phyloP scores from a whole-genome alignment of 2,329 filamentous ascomycete species.

The Ophiobolus disseminans region DNA sequence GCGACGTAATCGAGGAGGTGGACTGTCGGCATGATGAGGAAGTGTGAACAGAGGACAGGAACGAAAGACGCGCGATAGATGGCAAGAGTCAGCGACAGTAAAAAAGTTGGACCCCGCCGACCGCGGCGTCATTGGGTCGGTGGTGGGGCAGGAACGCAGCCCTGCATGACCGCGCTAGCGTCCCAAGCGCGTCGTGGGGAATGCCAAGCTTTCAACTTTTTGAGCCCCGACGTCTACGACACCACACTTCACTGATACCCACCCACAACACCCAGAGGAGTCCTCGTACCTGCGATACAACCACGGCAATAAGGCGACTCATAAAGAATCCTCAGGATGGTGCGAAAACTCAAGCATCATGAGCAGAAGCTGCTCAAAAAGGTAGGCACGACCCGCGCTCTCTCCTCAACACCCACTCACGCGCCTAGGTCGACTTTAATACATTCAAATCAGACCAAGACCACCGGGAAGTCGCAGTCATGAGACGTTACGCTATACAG shows the following conservation, averaged over 20 bases:
- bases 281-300: too few species aligned
- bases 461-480: slow-evolving; percentile 82
- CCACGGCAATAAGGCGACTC: not conserved
- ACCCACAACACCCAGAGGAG: not conserved
- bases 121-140: not conserved
- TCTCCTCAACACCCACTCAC: not conserved
- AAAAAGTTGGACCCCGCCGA: slow-evolving; percentile 11
- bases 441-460: slow-evolving; percentile 88
- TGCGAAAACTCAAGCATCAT: slow-evolving; percentile 90
- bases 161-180: slow-evolving; percentile 9
- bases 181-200: slow-evolving; percentile 23
- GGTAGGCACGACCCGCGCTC: slow-evolving; percentile 7
- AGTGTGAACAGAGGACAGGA: not conserved
- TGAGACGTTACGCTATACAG: slow-evolving; percentile 88
- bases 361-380: slow-evolving; percentile 93
- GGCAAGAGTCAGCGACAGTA: slow-evolving; percentile 5
- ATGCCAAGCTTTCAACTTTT: slow-evolving; percentile 25
- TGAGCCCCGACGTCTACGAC: not conserved
- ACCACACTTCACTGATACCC: not conserved
- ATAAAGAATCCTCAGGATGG: slow-evolving; percentile 64
- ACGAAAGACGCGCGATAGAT: not conserved
- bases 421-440: slow-evolving; percentile 77
- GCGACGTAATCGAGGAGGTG: slow-evolving; percentile 90
- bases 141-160: not conserved
- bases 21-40: slow-evolving; percentile 72